Conservation (phyloP, 148 eudicot genomes). For the Linanthus parryae region DNA sequence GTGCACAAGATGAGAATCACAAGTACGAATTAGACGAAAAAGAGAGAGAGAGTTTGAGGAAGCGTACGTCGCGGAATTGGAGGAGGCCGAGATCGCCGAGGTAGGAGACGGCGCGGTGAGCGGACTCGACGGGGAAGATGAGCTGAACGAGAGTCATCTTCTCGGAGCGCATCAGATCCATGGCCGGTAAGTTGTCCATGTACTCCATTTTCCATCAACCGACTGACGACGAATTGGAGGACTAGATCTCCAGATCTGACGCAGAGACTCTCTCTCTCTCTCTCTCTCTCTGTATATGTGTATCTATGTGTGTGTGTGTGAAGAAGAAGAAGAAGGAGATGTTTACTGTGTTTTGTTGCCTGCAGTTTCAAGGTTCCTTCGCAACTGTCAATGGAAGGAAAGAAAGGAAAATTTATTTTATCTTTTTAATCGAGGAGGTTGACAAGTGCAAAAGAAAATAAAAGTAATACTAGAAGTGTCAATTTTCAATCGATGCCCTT, state of each 20-base stretch:
- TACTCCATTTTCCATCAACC: constrained; percentile 68
- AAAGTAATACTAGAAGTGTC: no score
- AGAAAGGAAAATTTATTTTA: no score
- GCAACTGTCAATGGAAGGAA: no score
- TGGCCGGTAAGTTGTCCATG: constrained; percentile 57
- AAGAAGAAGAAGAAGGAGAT: no score
- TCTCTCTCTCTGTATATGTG: constrained; percentile 2
- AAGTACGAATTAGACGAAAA: constrained; percentile 3
- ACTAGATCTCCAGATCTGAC: constrained; percentile 16
- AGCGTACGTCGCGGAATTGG: constrained; percentile 86
- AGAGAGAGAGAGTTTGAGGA: background rate
- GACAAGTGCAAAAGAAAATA: no score
- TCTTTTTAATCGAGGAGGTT: no score
- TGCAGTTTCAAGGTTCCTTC: no score
- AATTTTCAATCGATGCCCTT: no score
- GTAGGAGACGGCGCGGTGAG: constrained; percentile 90
- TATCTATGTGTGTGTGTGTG: background rate
- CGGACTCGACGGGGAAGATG: constrained; percentile 86
- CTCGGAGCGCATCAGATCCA: constrained; percentile 99
- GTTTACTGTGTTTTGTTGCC: no score
- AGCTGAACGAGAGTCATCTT: constrained; percentile 87
- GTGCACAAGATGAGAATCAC: no score
- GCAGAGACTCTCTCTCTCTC: background rate
- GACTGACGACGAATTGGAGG: background rate
- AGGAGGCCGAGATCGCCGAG: constrained; percentile 91